These are phyloP conservation scores for Thermothielavioides terrestris DNA, from an alignment of 495 filamentous ascomycete species.

Conservation along the genomic window DNA sequence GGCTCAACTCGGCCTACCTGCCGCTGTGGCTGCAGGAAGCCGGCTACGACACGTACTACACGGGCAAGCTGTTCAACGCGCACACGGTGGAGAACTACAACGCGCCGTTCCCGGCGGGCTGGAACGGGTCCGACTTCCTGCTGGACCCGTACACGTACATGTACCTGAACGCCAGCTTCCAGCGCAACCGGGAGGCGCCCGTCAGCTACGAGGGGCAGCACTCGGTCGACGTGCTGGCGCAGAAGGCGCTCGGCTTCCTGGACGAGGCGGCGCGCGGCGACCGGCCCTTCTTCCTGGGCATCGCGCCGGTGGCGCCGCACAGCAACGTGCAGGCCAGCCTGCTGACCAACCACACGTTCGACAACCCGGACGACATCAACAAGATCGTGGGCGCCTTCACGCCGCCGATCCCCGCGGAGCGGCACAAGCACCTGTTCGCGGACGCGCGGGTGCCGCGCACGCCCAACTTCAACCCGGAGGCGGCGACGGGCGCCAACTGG, in stretches of 20 bases:
- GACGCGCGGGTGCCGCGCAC: constrained; percentile 43
- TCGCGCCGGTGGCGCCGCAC: constrained; percentile 62
- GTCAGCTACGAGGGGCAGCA: constrained; percentile 50
- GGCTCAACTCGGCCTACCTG: constrained; percentile 58
- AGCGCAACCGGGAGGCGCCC: constrained; percentile 53
- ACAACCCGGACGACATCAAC: constrained; percentile 9
- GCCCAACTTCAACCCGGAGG: constrained; percentile 45
- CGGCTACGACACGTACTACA: constrained; percentile 68
- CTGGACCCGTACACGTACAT: constrained; percentile 65
- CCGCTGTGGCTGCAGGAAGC: constrained; percentile 61
- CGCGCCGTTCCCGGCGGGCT: constrained; percentile 48
- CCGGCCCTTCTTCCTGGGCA: constrained; percentile 56
- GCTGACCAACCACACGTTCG: not conserved
- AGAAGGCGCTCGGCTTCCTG: constrained; percentile 56
- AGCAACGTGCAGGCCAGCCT: constrained; percentile 37
- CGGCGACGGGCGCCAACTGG: constrained; percentile 55
- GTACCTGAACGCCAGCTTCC: constrained; percentile 59
- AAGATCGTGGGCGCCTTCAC: constrained; percentile 30
- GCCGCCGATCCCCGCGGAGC: constrained; percentile 42
- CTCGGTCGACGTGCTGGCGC: constrained; percentile 52
- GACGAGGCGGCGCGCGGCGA: constrained; percentile 46
- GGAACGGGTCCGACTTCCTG: constrained; percentile 54
- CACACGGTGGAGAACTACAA: constrained; percentile 53
- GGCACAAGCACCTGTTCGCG: constrained; percentile 42
- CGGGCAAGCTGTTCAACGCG: constrained; percentile 63